Evolutionary conservation across 495 filamentous ascomycete genomes (phyloP).

Genomic region (Aspergillus ellipticus): DNA sequence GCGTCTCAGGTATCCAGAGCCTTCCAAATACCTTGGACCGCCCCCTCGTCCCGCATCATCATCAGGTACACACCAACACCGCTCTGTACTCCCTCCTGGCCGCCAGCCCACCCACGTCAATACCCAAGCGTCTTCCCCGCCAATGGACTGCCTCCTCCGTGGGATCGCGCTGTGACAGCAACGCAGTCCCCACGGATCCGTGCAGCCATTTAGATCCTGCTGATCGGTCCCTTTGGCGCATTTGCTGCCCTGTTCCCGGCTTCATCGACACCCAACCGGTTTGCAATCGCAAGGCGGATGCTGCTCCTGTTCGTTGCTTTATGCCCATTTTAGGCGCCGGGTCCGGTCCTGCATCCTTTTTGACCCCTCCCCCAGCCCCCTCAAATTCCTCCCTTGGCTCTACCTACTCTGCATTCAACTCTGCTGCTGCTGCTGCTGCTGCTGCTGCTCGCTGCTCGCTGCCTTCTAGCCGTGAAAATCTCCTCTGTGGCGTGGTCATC

Average conservation of each 20-base stretch:
- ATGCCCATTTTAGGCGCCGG: slow-evolving; percentile 21
- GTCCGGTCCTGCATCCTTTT: slow-evolving; percentile 6
- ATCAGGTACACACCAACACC: neutral
- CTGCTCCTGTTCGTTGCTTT: slow-evolving; percentile 22
- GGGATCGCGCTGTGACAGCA: slow-evolving; percentile 25
- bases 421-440: neutral
- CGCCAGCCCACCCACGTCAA: neutral
- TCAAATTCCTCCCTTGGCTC: slow-evolving; percentile 3
- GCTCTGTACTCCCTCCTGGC: too few relatives aligned
- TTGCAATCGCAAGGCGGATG: neutral
- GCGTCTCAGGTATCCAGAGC: neutral
- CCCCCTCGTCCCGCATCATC: neutral
- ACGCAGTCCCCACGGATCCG: slow-evolving; percentile 26
- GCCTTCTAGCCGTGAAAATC: slow-evolving; percentile 5
- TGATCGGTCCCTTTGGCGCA: slow-evolving; percentile 17
- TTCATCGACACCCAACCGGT: slow-evolving; percentile 33
- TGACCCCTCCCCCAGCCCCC: slow-evolving; percentile 14
- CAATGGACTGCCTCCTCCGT: slow-evolving; percentile 7
- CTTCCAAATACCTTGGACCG: neutral
- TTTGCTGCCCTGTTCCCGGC: slow-evolving; percentile 22
- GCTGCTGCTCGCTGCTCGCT: too few relatives aligned
- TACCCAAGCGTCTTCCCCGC: slow-evolving; percentile 8
- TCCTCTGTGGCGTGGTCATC: slow-evolving; percentile 16
- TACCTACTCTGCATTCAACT: neutral
- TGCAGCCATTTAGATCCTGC: slow-evolving; percentile 17